Evolutionary conservation across 495 filamentous ascomycete species (phyloP).

Genomic region (Letharia columbiana): DNA sequence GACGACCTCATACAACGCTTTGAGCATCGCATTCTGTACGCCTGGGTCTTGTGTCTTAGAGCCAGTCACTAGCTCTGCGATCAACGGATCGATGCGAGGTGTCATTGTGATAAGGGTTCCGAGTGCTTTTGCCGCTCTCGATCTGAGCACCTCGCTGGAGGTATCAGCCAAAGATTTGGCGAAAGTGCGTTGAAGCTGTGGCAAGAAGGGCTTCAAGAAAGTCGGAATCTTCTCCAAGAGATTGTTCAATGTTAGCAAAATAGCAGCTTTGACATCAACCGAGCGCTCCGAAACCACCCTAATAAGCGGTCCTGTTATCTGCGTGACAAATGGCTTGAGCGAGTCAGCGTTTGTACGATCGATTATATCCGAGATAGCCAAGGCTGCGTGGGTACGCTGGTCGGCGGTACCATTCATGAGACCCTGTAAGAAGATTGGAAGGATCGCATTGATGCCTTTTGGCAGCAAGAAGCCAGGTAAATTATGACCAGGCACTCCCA

Average conservation of each 20-base stretch:
- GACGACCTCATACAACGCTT: slow-evolving; percentile 90
- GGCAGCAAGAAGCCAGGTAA: slow-evolving; percentile 85
- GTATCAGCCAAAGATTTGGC: slow-evolving; percentile 90
- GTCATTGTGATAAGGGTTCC: slow-evolving; percentile 95
- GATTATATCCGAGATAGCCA: slow-evolving; percentile 91
- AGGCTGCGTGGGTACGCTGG: slow-evolving; percentile 80
- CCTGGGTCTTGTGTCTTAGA: slow-evolving; percentile 83
- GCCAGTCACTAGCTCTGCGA: slow-evolving; percentile 77
- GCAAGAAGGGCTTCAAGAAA: slow-evolving; percentile 91
- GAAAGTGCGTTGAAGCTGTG: slow-evolving; percentile 93
- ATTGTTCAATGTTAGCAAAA: slow-evolving; percentile 88
- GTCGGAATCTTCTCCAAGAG: slow-evolving; percentile 93
- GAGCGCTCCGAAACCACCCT: slow-evolving; percentile 94
- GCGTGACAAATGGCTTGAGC: slow-evolving; percentile 87
- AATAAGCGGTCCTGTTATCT: slow-evolving; percentile 95
- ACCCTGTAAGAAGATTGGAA: slow-evolving; percentile 96
- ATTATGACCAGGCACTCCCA: slow-evolving; percentile 77
- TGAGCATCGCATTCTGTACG: slow-evolving; percentile 93
- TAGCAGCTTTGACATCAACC: slow-evolving; percentile 88
- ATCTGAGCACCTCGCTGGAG: slow-evolving; percentile 78
- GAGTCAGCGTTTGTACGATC: slow-evolving; percentile 78
- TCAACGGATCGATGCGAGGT: slow-evolving; percentile 86
- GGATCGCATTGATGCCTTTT: slow-evolving; percentile 93
- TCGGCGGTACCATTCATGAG: slow-evolving; percentile 91
- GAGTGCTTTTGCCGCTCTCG: slow-evolving; percentile 86